Base-by-base conservation (phyloP, 768 basidiomycete species). In the Russula sp. region DNA sequence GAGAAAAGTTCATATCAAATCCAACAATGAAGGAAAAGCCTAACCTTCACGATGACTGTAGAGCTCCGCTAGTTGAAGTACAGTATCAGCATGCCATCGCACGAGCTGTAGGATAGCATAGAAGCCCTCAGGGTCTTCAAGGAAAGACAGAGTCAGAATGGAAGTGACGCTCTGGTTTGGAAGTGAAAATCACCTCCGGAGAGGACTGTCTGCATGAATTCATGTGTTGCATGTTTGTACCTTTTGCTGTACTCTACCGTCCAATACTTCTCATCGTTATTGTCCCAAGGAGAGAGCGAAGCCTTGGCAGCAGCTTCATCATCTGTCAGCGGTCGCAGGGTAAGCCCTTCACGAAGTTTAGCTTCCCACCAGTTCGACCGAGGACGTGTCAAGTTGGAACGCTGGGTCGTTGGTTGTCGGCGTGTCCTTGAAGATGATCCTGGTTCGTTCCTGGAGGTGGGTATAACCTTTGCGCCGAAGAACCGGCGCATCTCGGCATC, bases 71-170 rank as follows among this genome's bases (percentile, higher is more conserved):
- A 95, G 74, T 68, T 95, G 92, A 2, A 96, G 78, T 1, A 96
- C 77, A 0, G 95, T 95, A 72, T 98, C 96, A 1, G 86, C 90
- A 67, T 98, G 97, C 84, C 93, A 98, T 0, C 92, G 93, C 58
- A 87, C 80, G 43, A 81, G 82, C 29, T 83, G 79, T n/a, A 96
- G 69, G 8, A 98, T 77, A 20, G 83, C 81, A 73, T 84, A 88
- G 48, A 99, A 81, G 3, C 83, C 82, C 61, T 90, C 83, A 1
- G 90, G 90, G 69, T 93, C 90, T 91, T 54, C 13, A 13, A 46
- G 22, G 7, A 36, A 10, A 6, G 8, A 35, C 18, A 35, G 14
- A 34, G 11, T 46, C 20, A 54, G 48, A 42, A 38, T 13, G 18
- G 42, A 36, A 2, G 6, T 0, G 43, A 36, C 36, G 8, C 32